Percentiles rank a stretch among this genome's conserved stretches.
Evolutionary conservation across 257 asterid species (phyloP).

Genomic region (Paraleonurus japonicus): DNA sequence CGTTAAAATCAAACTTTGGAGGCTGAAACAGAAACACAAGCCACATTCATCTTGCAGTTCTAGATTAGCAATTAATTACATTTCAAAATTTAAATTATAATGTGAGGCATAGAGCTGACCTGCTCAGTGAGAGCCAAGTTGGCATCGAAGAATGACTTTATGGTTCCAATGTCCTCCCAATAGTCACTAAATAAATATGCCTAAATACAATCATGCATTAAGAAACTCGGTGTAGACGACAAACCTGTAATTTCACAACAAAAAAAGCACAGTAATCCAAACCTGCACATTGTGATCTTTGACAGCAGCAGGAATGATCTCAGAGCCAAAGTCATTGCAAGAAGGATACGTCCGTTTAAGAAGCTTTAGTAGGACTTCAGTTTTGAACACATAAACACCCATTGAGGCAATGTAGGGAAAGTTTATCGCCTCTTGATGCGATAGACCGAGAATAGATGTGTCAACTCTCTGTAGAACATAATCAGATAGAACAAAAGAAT

Average conservation of each 20-base stretch:
- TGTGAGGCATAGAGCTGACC: conserved; percentile 35
- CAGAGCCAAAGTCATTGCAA: conserved; percentile 93
- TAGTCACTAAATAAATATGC: conserved; percentile 83
- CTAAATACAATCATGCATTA: conserved; percentile 37
- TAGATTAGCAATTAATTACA: neutral
- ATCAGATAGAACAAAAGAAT: conserved; percentile 20
- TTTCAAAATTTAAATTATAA: neutral
- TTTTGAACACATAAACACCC: conserved; percentile 90
- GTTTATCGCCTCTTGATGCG: conserved; percentile 50
- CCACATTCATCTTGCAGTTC: conserved; percentile 17
- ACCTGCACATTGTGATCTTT: conserved; percentile 88
- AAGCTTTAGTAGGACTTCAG: conserved; percentile 72
- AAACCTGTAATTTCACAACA: neutral
- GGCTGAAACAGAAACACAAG: conserved; percentile 48
- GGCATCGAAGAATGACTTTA: conserved; percentile 85
- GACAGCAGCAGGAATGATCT: conserved; percentile 91
- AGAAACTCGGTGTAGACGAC: conserved; percentile 14
- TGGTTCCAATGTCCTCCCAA: conserved; percentile 97
- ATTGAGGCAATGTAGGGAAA: conserved; percentile 91
- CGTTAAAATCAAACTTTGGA: conserved; percentile 74
- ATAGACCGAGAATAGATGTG: conserved; percentile 82
- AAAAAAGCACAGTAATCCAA: neutral
- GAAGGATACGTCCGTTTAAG: conserved; percentile 64
- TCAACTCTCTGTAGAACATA: conserved; percentile 70
- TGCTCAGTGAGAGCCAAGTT: conserved; percentile 91